phyloP scores from a whole-genome alignment of 2,329 filamentous ascomycete species.

The Pseudofabraea citricarpa region DNA sequence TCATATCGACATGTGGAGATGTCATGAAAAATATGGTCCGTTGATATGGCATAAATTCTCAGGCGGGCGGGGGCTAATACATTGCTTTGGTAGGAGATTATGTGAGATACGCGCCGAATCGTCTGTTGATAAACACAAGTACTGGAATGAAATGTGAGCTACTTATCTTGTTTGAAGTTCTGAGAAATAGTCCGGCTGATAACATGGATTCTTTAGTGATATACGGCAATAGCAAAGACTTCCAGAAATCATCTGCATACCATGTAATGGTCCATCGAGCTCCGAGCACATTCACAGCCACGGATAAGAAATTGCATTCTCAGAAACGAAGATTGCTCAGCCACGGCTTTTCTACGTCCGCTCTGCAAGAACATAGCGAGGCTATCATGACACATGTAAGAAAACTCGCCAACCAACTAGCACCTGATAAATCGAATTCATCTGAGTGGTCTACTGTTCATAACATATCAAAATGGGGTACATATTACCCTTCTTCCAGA shows the following conservation, averaged over 20 bases:
- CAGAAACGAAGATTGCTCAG: background rate
- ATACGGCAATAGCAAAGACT: background rate
- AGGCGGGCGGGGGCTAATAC: background rate
- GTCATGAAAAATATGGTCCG: conserved; percentile 27
- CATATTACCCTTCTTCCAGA: too few relatives aligned
- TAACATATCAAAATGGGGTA: background rate
- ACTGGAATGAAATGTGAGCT: background rate
- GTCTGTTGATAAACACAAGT: background rate
- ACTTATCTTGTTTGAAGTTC: background rate
- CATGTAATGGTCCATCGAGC: background rate
- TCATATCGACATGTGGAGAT: conserved; percentile 25
- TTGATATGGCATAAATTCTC: background rate
- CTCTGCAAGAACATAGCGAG: background rate
- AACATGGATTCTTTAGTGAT: background rate
- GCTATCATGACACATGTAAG: background rate
- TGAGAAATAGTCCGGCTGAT: background rate
- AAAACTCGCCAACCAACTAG: background rate
- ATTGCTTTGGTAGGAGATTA: background rate
- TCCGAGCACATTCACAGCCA: background rate
- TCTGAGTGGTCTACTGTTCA: background rate
- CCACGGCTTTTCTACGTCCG: background rate
- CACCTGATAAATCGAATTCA: background rate
- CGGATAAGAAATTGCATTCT: background rate
- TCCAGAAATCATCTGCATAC: background rate
- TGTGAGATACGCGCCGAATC: background rate